Percentiles rank a stretch among this genome's conserved stretches.
These are phyloP conservation scores for Dothideomycetes sp. DNA, from an alignment of 2,329 filamentous ascomycete genomes.

Conservation along the genomic window DNA sequence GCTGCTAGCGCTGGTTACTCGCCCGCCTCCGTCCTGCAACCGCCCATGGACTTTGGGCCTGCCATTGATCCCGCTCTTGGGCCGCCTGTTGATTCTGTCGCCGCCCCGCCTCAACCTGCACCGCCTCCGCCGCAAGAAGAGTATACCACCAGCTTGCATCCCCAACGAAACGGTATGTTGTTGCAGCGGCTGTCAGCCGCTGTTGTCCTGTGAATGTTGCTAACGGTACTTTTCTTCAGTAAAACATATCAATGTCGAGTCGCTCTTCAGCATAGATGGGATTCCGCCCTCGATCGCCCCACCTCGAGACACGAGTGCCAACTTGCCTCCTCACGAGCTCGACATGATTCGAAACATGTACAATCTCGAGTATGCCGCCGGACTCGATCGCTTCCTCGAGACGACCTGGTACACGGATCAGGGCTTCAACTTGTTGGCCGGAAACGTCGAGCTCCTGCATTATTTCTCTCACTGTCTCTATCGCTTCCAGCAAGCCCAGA, in stretches of 20 bases:
- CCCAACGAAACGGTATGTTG: constrained; percentile 23
- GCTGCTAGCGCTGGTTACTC: constrained; percentile 24
- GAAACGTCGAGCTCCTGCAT: constrained; percentile 41
- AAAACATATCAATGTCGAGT: constrained; percentile 53
- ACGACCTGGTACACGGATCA: constrained; percentile 64
- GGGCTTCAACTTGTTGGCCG: constrained; percentile 6
- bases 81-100: constrained; percentile 25
- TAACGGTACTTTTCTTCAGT: constrained; percentile 24
- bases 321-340: constrained; percentile 53
- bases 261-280: constrained; percentile 58
- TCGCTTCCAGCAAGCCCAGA: constrained; percentile 22
- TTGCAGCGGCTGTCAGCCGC: too few relatives aligned
- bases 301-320: constrained; percentile 23
- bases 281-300: constrained; percentile 45
- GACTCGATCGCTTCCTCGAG: constrained; percentile 69
- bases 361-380: constrained; percentile 64
- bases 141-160: constrained; percentile 19
- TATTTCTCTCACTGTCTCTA: constrained; percentile 58
- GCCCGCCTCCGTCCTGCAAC: constrained; percentile 12
- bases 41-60: constrained; percentile 6
- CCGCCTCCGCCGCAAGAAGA: constrained; percentile 29
- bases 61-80: constrained; percentile 24
- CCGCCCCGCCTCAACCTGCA: constrained; percentile 25
- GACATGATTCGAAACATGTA: constrained; percentile 65
- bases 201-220: too few relatives aligned